Conservation (phyloP, 177 flowering plant species). For the Vitis hybrid region DNA sequence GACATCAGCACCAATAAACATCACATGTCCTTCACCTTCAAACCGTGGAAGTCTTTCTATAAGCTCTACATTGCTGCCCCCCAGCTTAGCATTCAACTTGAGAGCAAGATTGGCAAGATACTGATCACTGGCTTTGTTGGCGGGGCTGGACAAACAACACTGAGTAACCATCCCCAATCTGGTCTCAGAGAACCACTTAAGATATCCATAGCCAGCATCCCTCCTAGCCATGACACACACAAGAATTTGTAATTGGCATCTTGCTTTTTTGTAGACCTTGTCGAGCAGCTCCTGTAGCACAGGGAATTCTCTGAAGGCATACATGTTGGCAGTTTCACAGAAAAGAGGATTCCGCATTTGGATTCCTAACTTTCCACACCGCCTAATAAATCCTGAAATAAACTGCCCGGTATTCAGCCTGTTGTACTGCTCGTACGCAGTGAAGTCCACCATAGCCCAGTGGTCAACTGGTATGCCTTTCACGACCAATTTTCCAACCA, state of each 20-base stretch:
- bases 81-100: slow-evolving; percentile 82
- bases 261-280: neutral
- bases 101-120: slow-evolving; percentile 68
- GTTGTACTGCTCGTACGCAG: neutral
- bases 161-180: slow-evolving; percentile 68
- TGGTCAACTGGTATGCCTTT: slow-evolving; percentile 32
- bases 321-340: slow-evolving; percentile 15
- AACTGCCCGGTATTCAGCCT: slow-evolving; percentile 13
- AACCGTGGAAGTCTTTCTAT: slow-evolving; percentile 40
- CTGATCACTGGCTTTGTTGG: slow-evolving; percentile 47
- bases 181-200: slow-evolving; percentile 76
- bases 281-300: slow-evolving; percentile 34
- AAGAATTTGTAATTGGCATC: slow-evolving; percentile 43
- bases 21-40: slow-evolving; percentile 38
- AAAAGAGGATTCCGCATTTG: slow-evolving; percentile 24
- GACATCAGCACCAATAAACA: slow-evolving; percentile 91
- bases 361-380: slow-evolving; percentile 30
- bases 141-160: slow-evolving; percentile 49
- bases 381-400: slow-evolving; percentile 18
- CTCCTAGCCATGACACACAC: slow-evolving; percentile 57
- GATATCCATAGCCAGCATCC: slow-evolving; percentile 58
- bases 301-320: slow-evolving; percentile 6
- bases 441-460: slow-evolving; percentile 13
- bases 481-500: slow-evolving; percentile 37
- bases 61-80: slow-evolving; percentile 77